Evolutionary conservation across 345 rosid genomes (phyloP), one percentile per base, ranked within the genome.

Genomic region (Kandelia obovata): DNA sequence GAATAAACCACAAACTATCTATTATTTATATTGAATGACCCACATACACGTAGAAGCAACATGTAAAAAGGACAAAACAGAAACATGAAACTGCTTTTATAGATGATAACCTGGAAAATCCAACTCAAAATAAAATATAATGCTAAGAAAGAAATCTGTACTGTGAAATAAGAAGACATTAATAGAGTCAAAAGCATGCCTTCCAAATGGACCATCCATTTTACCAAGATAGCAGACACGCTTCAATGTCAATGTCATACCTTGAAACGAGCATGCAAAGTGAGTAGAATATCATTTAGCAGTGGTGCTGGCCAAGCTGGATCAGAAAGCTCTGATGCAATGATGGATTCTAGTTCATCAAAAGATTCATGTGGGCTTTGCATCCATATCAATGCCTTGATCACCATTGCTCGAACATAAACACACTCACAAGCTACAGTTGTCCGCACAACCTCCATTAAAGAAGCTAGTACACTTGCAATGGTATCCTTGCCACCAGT

Each of bases 371-470:
- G 82, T 7, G 98, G 96, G 78, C 91, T 88, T 86, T 95, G 99
- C 98, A 95, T 95, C 99, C 99, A 95, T 81, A 95, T 92, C 89
- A 95, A 83, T 74, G 98, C 98, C 85, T 95, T 95, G 84, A 95
- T 86, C 67, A 95, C 98, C 97, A 95, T 92, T 70, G 89, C 97
- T 70, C 99, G 92, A 74, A 95, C 93, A 85, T 88, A 95, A 66
- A 95, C 98, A 69, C 99, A 95, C 80, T 95, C 99, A 37, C 99
- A 95, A 67, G 99, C 99, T 56, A 95, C 97, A 67, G 99, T 95
- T 78, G 99, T 95, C 68, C 99, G 86, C 66, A 95, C 99, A 26
- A 95, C 97, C 86, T 95, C 99, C 99, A 92, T 86, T 71, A 95
- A 71, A 39, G 98, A 90, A 75, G 99, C 98, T 73, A 95, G 75